Evolutionary conservation across 2,329 filamentous ascomycete species (phyloP).

Genomic region (Calonectria montana): DNA sequence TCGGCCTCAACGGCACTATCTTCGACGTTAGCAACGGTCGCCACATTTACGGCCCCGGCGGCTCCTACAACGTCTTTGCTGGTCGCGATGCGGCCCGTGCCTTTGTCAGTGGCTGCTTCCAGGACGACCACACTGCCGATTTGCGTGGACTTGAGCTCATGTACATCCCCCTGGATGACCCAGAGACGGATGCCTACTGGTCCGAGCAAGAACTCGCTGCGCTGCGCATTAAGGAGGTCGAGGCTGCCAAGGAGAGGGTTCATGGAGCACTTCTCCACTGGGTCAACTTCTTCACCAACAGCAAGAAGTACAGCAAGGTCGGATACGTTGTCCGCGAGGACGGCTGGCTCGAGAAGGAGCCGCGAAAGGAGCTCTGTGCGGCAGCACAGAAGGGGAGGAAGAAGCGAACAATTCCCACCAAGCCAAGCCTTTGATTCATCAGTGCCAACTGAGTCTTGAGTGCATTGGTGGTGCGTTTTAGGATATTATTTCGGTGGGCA

Average conservation of each 20-base stretch:
- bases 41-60: constrained; percentile 83
- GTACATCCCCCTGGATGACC: constrained; percentile 76
- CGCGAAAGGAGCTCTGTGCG: constrained; percentile 75
- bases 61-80: constrained; percentile 87
- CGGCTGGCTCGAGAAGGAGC: constrained; percentile 71
- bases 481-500: constrained; percentile 1
- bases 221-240: constrained; percentile 71
- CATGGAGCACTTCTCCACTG: constrained; percentile 79
- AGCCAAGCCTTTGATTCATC: background rate
- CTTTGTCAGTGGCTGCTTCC: constrained; percentile 94
- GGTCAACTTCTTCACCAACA: constrained; percentile 84
- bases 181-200: constrained; percentile 70
- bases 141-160: constrained; percentile 88
- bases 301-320: constrained; percentile 83
- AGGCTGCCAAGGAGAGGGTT: constrained; percentile 73
- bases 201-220: constrained; percentile 63
- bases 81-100: constrained; percentile 88
- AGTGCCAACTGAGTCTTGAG: background rate
- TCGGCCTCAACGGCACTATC: constrained; percentile 89
- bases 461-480: background rate
- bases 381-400: constrained; percentile 70
- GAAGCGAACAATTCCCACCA: constrained; percentile 56
- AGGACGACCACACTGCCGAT: constrained; percentile 85
- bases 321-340: constrained; percentile 76
- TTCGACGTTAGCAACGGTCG: constrained; percentile 82